A percentile compares a stretch with the other conserved stretches of the same genome.
phyloP scores from a whole-genome alignment of 2,329 filamentous ascomycete genomes.

The Botryotinia globosa region DNA sequence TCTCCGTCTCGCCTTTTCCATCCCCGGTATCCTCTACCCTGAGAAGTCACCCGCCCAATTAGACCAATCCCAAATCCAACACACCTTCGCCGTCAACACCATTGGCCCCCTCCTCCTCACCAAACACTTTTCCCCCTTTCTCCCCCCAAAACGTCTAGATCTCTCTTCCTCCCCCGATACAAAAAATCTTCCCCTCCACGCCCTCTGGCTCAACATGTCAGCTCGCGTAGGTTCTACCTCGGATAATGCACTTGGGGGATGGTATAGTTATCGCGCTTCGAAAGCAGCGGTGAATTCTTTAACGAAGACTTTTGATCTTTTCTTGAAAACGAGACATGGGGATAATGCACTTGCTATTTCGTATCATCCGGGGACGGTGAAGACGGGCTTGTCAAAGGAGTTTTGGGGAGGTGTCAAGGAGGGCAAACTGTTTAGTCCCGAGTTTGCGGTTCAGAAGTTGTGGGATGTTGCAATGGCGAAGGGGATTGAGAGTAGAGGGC shows the following conservation, averaged over 20 bases:
- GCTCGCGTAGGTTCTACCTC: slow-evolving; percentile 72
- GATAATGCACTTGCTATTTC: slow-evolving; percentile 64
- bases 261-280: slow-evolving; percentile 76
- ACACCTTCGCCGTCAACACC: slow-evolving; percentile 70
- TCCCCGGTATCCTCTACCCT: slow-evolving; percentile 70
- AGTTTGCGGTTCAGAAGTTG: slow-evolving; percentile 64
- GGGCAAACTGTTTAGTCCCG: slow-evolving; percentile 62
- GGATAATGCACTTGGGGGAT: slow-evolving; percentile 72
- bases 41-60: slow-evolving; percentile 70
- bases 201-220: slow-evolving; percentile 72
- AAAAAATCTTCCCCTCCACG: slow-evolving; percentile 47
- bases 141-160: slow-evolving; percentile 57
- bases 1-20: slow-evolving; percentile 65
- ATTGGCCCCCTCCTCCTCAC: slow-evolving; percentile 72
- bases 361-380: slow-evolving; percentile 79
- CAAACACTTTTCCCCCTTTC: slow-evolving; percentile 69
- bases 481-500: slow-evolving; percentile 53
- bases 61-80: slow-evolving; percentile 56
- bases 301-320: slow-evolving; percentile 68
- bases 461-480: slow-evolving; percentile 54
- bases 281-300: slow-evolving; percentile 74
- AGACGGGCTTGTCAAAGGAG: slow-evolving; percentile 67
- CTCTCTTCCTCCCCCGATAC: slow-evolving; percentile 32
- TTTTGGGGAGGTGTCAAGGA: slow-evolving; percentile 67
- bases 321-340: slow-evolving; percentile 55